A percentile compares a stretch with the other conserved stretches of the same genome.
These are phyloP conservation scores for Gentiana dahurica DNA, from an alignment of 257 asterid species.

Conservation along the genomic window DNA sequence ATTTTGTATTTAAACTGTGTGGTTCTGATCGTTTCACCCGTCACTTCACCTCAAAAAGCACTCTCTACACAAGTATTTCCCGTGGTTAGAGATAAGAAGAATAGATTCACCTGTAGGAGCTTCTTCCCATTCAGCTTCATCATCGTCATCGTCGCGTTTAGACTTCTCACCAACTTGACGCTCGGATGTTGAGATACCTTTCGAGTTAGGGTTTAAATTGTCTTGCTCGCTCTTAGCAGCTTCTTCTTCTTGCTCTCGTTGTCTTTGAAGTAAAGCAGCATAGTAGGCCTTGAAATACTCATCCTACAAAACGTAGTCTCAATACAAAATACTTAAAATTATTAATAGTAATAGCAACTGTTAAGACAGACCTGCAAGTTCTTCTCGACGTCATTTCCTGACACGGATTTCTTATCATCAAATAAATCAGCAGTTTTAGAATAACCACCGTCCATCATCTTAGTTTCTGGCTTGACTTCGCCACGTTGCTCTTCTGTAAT, in stretches of 20 bases:
- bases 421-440: slow-evolving; percentile 28
- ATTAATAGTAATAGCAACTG: slow-evolving; percentile 2
- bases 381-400: slow-evolving; percentile 43
- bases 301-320: slow-evolving; percentile 31
- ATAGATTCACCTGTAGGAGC: slow-evolving; percentile 53
- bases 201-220: slow-evolving; percentile 9
- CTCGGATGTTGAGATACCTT: slow-evolving; percentile 30
- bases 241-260: slow-evolving; percentile 45
- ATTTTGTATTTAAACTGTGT: too few relatives aligned
- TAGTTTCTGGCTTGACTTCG: slow-evolving; percentile 44
- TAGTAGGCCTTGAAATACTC: slow-evolving; percentile 81
- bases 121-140: slow-evolving; percentile 76
- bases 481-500: slow-evolving; percentile 91
- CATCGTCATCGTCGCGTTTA: slow-evolving; percentile 51
- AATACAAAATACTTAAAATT: too few relatives aligned
- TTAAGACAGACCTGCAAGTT: slow-evolving; percentile 40
- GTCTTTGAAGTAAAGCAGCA: slow-evolving; percentile 58
- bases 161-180: slow-evolving; percentile 78
- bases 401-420: slow-evolving; percentile 60
- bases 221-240: slow-evolving; percentile 35
- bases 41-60: too few relatives aligned
- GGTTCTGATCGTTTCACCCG: too few relatives aligned
- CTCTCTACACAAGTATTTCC: too few relatives aligned
- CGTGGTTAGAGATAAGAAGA: neutral
- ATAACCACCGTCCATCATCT: slow-evolving; percentile 36